Base-by-base conservation (phyloP, 139 green algal species). In the Haematococcus sp. region DNA sequence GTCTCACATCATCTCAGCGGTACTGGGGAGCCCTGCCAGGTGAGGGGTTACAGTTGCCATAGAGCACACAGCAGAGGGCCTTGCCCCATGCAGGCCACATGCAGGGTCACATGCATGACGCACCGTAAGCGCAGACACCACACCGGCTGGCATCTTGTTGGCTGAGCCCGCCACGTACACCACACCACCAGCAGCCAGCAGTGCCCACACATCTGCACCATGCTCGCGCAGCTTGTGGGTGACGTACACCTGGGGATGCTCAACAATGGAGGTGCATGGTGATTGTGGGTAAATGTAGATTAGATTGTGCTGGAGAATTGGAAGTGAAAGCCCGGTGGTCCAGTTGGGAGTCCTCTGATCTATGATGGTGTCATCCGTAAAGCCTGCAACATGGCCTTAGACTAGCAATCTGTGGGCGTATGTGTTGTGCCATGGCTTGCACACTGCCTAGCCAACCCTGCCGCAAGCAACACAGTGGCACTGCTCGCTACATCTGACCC, bases 111-210 rank as follows among this genome's bases (percentile, higher is more conserved):
- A n/a, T n/a, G n/a, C n/a, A 28, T 11, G 4, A 32, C 66, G 3
- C 59, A 67, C 81, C 33, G 85, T 63, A 15, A 98, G 72, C 25
- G 91, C 91, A 7, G 63, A 75, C 34, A 73, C 76, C 52, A 96
- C 93, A 27, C 81, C 77, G 5, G 82, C 84, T 0, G 92, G 91
- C 91, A 97, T 95, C 44, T 89, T 89, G 25, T 88, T 68, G 0
- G 92, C 93, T 1, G 85, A 92, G 3, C 93, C 91, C 15, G 87
- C 86, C 43, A 98, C 88, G 72, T 88, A 94, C 32, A 96, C 75
- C 32, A 9, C 33, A 2, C 83, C 91, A 1, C 88, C 88, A n/a
- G 78, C 68, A 46, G 83, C 7, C 55, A 97, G 59, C 65, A 91
- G n/a, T 3, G 68, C 30, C 89, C 88, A 96, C 35, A 97, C 55